Conservation (phyloP, 495 filamentous ascomycete genomes). For the Geopyxis carbonaria region DNA sequence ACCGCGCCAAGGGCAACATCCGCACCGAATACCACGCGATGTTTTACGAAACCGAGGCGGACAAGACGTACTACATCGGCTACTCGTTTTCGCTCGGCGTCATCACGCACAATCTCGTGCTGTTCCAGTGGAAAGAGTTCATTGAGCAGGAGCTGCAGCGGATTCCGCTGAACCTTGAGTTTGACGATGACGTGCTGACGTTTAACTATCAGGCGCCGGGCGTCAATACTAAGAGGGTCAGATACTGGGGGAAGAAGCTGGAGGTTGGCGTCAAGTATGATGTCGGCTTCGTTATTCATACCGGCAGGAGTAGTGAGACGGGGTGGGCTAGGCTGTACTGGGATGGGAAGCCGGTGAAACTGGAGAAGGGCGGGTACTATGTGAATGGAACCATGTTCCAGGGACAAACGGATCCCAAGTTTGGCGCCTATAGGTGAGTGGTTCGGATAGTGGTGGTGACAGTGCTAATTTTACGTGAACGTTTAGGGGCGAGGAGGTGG, state of each 20-base stretch:
- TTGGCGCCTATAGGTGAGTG: slow-evolving; percentile 26
- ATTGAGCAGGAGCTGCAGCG: slow-evolving; percentile 19
- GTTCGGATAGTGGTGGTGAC: no score
- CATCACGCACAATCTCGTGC: slow-evolving; percentile 15
- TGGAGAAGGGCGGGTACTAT: slow-evolving; percentile 19
- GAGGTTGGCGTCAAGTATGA: slow-evolving; percentile 7
- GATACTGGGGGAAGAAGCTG: slow-evolving; percentile 19
- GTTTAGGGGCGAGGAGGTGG: slow-evolving; percentile 15
- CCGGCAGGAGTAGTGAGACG: slow-evolving; percentile 14
- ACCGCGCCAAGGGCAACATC: slow-evolving; percentile 14
- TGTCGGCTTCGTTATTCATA: slow-evolving; percentile 25
- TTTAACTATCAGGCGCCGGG: slow-evolving; percentile 24
- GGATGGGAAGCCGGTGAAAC: slow-evolving; percentile 18
- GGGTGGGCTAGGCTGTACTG: slow-evolving; percentile 20
- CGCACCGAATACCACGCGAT: background rate
- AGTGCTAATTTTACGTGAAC: no score
- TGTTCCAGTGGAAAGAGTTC: slow-evolving; percentile 26
- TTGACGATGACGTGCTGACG: slow-evolving; percentile 12
- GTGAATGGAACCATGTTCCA: slow-evolving; percentile 14
- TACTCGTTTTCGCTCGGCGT: slow-evolving; percentile 22
- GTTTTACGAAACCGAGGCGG: slow-evolving; percentile 9
- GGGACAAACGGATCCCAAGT: slow-evolving; percentile 16
- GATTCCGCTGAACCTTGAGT: slow-evolving; percentile 24
- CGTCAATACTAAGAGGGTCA: slow-evolving; percentile 8
- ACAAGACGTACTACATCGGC: slow-evolving; percentile 26